phyloP scores from a whole-genome alignment of 257 asterid genomes.

The Henckelia pumila region DNA sequence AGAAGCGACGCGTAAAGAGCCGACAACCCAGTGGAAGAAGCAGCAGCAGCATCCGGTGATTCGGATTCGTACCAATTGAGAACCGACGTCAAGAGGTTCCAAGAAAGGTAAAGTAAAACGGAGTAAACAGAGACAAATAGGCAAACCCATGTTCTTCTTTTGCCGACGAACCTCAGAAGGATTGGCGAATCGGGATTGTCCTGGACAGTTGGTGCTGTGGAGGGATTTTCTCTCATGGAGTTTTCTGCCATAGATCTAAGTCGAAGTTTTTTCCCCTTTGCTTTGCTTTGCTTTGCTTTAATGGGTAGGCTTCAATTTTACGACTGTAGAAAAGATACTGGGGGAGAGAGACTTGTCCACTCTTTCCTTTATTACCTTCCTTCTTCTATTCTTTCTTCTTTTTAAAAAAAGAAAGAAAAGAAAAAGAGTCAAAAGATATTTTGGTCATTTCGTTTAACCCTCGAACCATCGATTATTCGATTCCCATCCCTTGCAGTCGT shows the following conservation, averaged over 20 bases:
- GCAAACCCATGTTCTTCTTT: slow-evolving; percentile 75
- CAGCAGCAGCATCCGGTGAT: slow-evolving; percentile 17
- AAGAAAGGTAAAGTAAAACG: slow-evolving; percentile 58
- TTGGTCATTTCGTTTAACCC: too few species aligned
- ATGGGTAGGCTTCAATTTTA: neutral
- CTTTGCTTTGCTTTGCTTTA: neutral
- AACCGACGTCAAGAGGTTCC: slow-evolving; percentile 71
- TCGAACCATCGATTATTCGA: too few species aligned
- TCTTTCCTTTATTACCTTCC: neutral
- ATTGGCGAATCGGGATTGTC: slow-evolving; percentile 11
- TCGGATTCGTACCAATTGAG: slow-evolving; percentile 56
- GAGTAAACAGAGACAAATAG: slow-evolving; percentile 70
- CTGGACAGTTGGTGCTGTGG: neutral
- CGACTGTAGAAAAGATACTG: neutral
- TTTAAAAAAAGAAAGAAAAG: too few species aligned
- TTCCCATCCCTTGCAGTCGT: too few species aligned
- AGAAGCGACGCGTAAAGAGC: slow-evolving; percentile 69
- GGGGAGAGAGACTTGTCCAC: neutral
- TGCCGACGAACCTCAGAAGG: slow-evolving; percentile 56
- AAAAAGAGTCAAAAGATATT: too few species aligned
- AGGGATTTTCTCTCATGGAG: neutral
- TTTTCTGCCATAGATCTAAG: neutral
- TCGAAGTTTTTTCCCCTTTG: too few species aligned
- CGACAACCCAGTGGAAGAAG: slow-evolving; percentile 41
- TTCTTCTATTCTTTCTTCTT: too few species aligned